Conservation (phyloP, 1,284 basidiomycete species). For the Tylopilus sp. region DNA sequence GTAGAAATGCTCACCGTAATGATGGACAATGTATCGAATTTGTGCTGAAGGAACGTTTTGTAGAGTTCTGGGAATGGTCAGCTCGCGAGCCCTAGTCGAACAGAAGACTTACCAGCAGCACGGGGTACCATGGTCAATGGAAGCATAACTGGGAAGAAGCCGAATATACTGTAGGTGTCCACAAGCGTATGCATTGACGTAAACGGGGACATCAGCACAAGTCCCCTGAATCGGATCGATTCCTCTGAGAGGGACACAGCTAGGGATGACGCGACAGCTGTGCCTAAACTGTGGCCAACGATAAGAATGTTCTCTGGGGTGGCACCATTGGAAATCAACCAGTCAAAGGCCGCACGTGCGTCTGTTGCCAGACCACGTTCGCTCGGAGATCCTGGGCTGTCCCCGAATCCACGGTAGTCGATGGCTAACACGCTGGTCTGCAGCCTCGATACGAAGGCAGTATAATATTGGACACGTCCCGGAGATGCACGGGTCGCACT, state of each 20-base stretch:
- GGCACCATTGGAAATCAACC: slow-evolving; percentile 64
- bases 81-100: neutral
- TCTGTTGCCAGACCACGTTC: slow-evolving; percentile 76
- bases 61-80: slow-evolving; percentile 48
- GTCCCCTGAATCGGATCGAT: slow-evolving; percentile 52
- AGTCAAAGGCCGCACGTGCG: slow-evolving; percentile 80
- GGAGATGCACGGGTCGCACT: slow-evolving; percentile 71
- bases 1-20: slow-evolving; percentile 49
- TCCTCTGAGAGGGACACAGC: slow-evolving; percentile 58
- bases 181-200: slow-evolving; percentile 64
- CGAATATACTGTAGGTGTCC: slow-evolving; percentile 71
- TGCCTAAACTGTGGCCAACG: slow-evolving; percentile 82
- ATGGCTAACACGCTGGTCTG: slow-evolving; percentile 78
- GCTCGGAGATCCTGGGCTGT: slow-evolving; percentile 77
- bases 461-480: slow-evolving; percentile 64
- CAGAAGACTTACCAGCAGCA: slow-evolving; percentile 57
- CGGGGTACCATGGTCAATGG: slow-evolving; percentile 70
- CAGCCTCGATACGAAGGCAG: slow-evolving; percentile 60
- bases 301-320: slow-evolving; percentile 61
- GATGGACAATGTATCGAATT: slow-evolving; percentile 63
- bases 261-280: slow-evolving; percentile 70
- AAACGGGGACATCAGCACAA: slow-evolving; percentile 79
- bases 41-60: slow-evolving; percentile 55
- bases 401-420: slow-evolving; percentile 92
- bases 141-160: slow-evolving; percentile 69